Evolutionary conservation across 2,329 filamentous ascomycete genomes (phyloP).

Genomic region (Trichophyton benhamiae): DNA sequence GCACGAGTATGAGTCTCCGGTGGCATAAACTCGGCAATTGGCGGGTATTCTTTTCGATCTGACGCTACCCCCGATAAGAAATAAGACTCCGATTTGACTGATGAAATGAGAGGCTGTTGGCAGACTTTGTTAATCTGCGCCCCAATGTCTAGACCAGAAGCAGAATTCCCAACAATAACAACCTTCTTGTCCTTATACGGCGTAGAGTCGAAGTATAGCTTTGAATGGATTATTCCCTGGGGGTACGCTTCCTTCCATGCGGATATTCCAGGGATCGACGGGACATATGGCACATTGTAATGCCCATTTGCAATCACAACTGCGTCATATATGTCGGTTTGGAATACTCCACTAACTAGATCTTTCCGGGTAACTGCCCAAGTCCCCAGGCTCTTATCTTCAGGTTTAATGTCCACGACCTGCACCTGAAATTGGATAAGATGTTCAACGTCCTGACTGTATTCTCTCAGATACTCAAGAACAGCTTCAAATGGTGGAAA

Average conservation of each 20-base stretch:
- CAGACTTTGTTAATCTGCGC: conserved; percentile 57
- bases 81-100: conserved; percentile 43
- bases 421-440: conserved; percentile 59
- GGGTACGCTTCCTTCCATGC: conserved; percentile 50
- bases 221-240: conserved; percentile 57
- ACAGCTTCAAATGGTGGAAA: conserved; percentile 65
- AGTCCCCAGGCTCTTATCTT: conserved; percentile 23
- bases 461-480: conserved; percentile 59
- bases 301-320: conserved; percentile 66
- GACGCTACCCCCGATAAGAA: conserved; percentile 29
- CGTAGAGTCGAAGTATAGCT: conserved; percentile 59
- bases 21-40: conserved; percentile 45
- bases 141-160: conserved; percentile 74
- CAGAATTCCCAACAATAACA: conserved; percentile 70
- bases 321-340: conserved; percentile 53
- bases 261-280: conserved; percentile 47
- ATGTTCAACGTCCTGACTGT: conserved; percentile 54
- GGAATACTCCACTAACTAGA: conserved; percentile 33
- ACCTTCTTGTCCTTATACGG: conserved; percentile 59
- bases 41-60: conserved; percentile 46
- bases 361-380: conserved; percentile 53
- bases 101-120: conserved; percentile 50
- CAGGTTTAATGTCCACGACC: conserved; percentile 48
- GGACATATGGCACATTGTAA: conserved; percentile 57
- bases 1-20: conserved; percentile 40